phyloP scores from a whole-genome alignment of 495 filamentous ascomycete genomes.

The Evernia prunastri region DNA sequence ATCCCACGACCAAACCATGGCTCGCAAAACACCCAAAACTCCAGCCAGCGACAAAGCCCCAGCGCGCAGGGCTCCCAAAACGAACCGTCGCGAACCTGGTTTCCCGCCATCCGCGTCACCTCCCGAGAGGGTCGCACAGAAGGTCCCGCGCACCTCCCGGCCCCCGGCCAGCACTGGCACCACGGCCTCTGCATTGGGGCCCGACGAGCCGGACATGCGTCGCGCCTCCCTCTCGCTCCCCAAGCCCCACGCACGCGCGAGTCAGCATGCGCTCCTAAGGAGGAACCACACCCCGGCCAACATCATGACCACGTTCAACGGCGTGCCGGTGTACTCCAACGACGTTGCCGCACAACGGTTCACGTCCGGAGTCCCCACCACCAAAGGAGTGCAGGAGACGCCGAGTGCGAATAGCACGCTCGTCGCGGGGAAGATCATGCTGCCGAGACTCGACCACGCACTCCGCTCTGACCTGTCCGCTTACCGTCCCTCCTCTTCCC shows the following conservation, averaged over 20 bases:
- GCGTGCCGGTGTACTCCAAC: not conserved
- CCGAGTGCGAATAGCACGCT: not conserved
- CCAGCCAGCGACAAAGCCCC: not conserved
- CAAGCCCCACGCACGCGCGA: not conserved
- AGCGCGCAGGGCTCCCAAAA: not conserved
- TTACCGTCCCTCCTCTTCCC: too few species aligned
- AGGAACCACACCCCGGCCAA: not conserved
- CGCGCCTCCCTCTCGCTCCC: not conserved
- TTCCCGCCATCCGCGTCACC: not conserved
- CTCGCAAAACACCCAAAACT: not conserved
- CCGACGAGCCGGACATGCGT: not conserved
- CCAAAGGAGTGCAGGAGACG: too few species aligned
- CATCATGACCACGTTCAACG: not conserved
- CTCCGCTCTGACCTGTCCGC: not conserved
- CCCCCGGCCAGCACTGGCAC: not conserved
- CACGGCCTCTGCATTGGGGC: not conserved
- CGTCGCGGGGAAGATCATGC: not conserved
- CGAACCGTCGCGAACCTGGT: not conserved
- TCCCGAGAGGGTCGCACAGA: not conserved
- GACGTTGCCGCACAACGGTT: too few species aligned
- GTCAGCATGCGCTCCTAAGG: not conserved
- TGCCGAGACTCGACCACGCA: not conserved
- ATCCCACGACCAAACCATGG: not conserved
- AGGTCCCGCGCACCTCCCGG: not conserved
- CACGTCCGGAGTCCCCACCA: too few species aligned